These are phyloP conservation scores for Flueggea neowawraea DNA, from an alignment of 441 rosid genomes.

Conservation along the genomic window DNA sequence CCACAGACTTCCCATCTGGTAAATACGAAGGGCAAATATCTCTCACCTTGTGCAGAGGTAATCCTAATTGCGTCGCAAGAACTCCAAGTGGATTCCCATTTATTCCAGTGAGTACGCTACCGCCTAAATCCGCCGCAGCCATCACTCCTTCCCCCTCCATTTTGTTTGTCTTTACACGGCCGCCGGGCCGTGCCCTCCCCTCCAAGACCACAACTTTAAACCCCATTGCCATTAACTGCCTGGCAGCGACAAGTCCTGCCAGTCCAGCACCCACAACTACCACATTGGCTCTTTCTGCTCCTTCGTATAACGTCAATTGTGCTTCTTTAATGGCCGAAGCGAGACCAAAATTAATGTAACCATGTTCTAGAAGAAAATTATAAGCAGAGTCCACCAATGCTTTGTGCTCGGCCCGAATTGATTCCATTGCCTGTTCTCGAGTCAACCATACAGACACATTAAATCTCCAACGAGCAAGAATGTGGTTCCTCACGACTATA, in stretches of 20 bases:
- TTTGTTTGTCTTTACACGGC: constrained; percentile 75
- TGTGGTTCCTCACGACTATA: constrained; percentile 78
- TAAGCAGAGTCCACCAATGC: constrained; percentile 66
- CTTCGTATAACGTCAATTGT: constrained; percentile 45
- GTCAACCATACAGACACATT: constrained; percentile 78
- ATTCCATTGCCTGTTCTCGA: constrained; percentile 63
- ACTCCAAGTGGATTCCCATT: constrained; percentile 92
- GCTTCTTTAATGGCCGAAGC: constrained; percentile 66
- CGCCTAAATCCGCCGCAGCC: constrained; percentile 86
- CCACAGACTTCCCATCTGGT: constrained; percentile 70
- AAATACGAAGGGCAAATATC: constrained; percentile 88
- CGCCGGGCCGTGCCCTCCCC: constrained; percentile 79
- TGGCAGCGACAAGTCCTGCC: constrained; percentile 80
- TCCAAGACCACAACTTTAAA: constrained; percentile 85
- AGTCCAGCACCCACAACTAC: constrained; percentile 83
- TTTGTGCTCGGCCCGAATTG: constrained; percentile 67
- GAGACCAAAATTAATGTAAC: constrained; percentile 81
- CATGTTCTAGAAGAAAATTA: constrained; percentile 67
- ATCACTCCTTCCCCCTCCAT: constrained; percentile 71
- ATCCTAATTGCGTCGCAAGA: constrained; percentile 77
- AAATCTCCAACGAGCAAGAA: constrained; percentile 78
- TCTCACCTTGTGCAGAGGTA: constrained; percentile 94
- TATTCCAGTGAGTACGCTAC: constrained; percentile 87
- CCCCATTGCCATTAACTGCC: constrained; percentile 75
- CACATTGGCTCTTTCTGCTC: constrained; percentile 57